Base-by-base conservation (phyloP, 2,329 filamentous ascomycete genomes). In the Talaromyces atroroseus region DNA sequence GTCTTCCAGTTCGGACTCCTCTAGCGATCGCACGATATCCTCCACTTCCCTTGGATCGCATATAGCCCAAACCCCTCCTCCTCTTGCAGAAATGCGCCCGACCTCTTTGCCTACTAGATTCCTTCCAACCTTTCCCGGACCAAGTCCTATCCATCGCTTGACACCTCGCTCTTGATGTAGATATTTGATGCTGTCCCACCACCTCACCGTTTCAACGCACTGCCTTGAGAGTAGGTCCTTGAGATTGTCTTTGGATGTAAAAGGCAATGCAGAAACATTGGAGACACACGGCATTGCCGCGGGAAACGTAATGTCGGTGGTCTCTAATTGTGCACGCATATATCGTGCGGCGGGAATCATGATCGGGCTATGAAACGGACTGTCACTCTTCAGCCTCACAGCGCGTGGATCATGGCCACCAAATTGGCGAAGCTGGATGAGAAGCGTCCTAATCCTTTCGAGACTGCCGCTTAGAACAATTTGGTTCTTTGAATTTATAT, bases 31-130 rank as follows among this genome's bases (percentile, higher is more conserved):
- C 40, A 90, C 69, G 46, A 86, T 82, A 60, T 87, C 83, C 60
- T 91, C 86, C 48, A 90, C 82, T 70, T 90, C 87, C 55, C 79
- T 81, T 8, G 92, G 90, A 68, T 91, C 87, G 10, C 85, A 92
- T 54, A 96, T 89, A 3, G 88, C 91, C 91, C 92, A 96, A 0
- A 96, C 92, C 2, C 92, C 92, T 49, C 91, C 92, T 1, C 91
- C 91, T 69, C 92, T 95, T 49, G 92, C 83, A 16, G 82, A 76
- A 55, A 94, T 89, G 65, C 87, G 83, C 10, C 91, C 92, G 2
- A 96, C 92, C 74, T 96, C 92, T 73, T 96, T 96, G 12, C 92
- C 91, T 1, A 97, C 92, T 7, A 97, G 78, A 69, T 96, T 96
- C 57, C 92, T 81, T 0, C 92, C 92, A 2, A 97, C 92, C 70